Conservation (phyloP, 2,329 filamentous ascomycete species). For the Nannizziopsis arthrosporioides region DNA sequence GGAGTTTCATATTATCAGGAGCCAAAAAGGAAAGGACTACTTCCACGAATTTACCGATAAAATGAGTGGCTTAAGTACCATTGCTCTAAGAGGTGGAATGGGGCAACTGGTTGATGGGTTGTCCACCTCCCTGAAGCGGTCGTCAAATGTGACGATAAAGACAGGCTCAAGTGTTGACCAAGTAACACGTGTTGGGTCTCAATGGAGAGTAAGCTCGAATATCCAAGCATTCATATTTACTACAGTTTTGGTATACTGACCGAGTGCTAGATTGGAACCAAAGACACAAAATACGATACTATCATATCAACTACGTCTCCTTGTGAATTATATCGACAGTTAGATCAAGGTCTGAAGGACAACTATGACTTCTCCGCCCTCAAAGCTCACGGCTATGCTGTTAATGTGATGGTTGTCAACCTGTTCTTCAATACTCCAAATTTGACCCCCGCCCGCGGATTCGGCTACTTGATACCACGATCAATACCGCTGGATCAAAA, state of each 20-base stretch:
- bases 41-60: conserved; percentile 16
- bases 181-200: conserved; percentile 14
- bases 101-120: conserved; percentile 48
- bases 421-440: conserved; percentile 61
- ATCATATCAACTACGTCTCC: conserved; percentile 21
- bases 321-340: conserved; percentile 12
- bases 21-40: conserved; percentile 14
- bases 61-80: conserved; percentile 25
- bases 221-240: neutral
- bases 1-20: conserved; percentile 5
- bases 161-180: conserved; percentile 39
- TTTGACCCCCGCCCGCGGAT: conserved; percentile 57
- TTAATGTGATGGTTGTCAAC: conserved; percentile 86
- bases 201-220: conserved; percentile 1
- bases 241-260: neutral
- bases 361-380: conserved; percentile 17
- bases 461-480: conserved; percentile 84
- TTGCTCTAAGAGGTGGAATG: conserved; percentile 47
- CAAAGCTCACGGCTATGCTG: conserved; percentile 44
- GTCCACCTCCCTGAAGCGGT: conserved; percentile 38
- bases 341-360: neutral
- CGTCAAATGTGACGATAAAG: conserved; percentile 50
- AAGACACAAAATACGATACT: conserved; percentile 18
- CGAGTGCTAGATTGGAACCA: conserved; percentile 1
- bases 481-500: conserved; percentile 60